phyloP scores from a whole-genome alignment of 345 rosid species.

The Eucalyptus globulus region DNA sequence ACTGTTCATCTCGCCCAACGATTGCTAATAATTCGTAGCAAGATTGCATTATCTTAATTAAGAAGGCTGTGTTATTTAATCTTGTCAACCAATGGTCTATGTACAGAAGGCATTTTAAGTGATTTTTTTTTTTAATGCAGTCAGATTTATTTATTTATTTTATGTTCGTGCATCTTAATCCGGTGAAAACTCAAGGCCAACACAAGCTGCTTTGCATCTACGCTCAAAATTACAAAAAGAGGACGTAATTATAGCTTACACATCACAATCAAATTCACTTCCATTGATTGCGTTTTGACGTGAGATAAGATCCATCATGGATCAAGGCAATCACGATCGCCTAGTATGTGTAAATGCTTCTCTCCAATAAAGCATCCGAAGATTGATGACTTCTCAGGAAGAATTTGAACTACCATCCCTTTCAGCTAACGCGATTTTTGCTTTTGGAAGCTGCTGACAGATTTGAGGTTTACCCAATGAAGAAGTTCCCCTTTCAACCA shows the following conservation, averaged over 20 bases:
- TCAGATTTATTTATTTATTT: background rate
- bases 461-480: background rate
- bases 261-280: background rate
- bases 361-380: background rate
- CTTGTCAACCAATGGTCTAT: background rate
- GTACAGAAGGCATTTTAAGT: background rate
- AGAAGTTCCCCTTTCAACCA: background rate
- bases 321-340: background rate
- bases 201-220: background rate
- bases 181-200: background rate
- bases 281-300: fast-evolving
- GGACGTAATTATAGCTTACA: background rate
- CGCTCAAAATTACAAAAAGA: background rate
- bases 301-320: background rate
- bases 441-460: background rate
- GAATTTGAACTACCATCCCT: background rate
- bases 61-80: background rate
- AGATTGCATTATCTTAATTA: background rate
- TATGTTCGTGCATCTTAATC: background rate
- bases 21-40: background rate
- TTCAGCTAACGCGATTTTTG: background rate
- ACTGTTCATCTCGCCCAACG: background rate
- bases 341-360: background rate
- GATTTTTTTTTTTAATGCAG: background rate
- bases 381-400: background rate